phyloP scores from a whole-genome alignment of 805 yeast genomes.

The Candida insectorum region DNA sequence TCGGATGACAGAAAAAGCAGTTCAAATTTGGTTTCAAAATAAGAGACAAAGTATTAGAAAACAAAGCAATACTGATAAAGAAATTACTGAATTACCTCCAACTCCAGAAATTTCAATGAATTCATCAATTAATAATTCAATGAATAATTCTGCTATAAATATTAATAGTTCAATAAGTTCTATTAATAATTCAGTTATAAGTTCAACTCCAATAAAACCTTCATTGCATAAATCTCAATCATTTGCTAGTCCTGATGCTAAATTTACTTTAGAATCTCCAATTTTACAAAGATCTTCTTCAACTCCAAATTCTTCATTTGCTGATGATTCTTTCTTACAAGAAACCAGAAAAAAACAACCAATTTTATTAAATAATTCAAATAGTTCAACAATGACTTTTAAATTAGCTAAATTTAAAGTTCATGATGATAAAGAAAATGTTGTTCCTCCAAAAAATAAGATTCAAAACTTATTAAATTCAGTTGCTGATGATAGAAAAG shows the following conservation, averaged over 20 bases:
- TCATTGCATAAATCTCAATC: slow-evolving; percentile 19
- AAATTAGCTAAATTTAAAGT: slow-evolving; percentile 25
- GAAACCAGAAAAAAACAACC: slow-evolving; percentile 37
- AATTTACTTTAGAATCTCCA: slow-evolving; percentile 14
- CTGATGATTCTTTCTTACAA: slow-evolving; percentile 11
- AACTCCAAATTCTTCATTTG: slow-evolving; percentile 16
- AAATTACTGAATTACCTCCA: slow-evolving; percentile 43
- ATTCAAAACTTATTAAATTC: slow-evolving; percentile 18
- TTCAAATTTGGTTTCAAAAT: slow-evolving; percentile 98
- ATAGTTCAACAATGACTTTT: slow-evolving; percentile 32
- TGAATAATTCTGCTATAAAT: slow-evolving; percentile 4
- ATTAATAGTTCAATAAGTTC: slow-evolving; percentile 6
- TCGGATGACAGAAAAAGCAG: slow-evolving; percentile 95
- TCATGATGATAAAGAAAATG: slow-evolving; percentile 17
- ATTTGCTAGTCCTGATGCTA: slow-evolving; percentile 17
- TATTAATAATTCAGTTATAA: slow-evolving; percentile 13
- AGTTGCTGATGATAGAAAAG: slow-evolving; percentile 19
- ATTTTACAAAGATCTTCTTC: slow-evolving; percentile 15
- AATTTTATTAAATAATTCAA: slow-evolving; percentile 22
- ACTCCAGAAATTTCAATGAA: slow-evolving; percentile 21
- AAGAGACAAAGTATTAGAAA: slow-evolving; percentile 80
- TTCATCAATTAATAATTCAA: slow-evolving; percentile 7
- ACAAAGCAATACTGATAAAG: slow-evolving; percentile 33
- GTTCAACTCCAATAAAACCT: slow-evolving; percentile 26
- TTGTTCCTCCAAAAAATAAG: slow-evolving; percentile 12